Evolutionary conservation across 2,329 filamentous ascomycete genomes (phyloP).

Genomic region (Cyclaneusma minus): DNA sequence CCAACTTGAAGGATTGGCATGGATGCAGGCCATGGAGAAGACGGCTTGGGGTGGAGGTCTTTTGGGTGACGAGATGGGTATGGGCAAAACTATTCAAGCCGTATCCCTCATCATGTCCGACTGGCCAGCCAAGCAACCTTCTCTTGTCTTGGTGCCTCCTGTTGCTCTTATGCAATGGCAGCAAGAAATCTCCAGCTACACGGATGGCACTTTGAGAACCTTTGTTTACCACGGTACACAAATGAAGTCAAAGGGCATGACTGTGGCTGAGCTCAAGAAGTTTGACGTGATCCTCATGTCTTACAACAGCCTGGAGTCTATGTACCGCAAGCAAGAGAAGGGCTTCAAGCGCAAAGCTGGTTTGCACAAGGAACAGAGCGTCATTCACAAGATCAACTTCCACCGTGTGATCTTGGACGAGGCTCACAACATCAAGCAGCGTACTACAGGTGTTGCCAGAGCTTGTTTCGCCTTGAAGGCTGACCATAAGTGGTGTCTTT

Average conservation of each 20-base stretch:
- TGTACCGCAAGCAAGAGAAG: slow-evolving; percentile 83
- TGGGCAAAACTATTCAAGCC: slow-evolving; percentile 96
- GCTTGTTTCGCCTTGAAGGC: slow-evolving; percentile 86
- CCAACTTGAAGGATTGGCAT: slow-evolving; percentile 82
- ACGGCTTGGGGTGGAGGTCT: slow-evolving; percentile 76
- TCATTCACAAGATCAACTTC: slow-evolving; percentile 74
- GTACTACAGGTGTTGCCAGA: slow-evolving; percentile 81
- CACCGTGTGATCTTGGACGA: slow-evolving; percentile 91
- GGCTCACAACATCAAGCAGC: slow-evolving; percentile 83
- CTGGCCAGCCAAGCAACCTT: slow-evolving; percentile 68
- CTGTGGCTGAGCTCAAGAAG: slow-evolving; percentile 57
- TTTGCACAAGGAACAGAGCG: slow-evolving; percentile 61
- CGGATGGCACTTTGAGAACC: slow-evolving; percentile 77
- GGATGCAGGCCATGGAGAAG: slow-evolving; percentile 87
- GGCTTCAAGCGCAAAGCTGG: slow-evolving; percentile 73
- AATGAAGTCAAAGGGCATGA: slow-evolving; percentile 63
- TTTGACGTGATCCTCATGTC: slow-evolving; percentile 96
- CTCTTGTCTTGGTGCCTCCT: slow-evolving; percentile 78
- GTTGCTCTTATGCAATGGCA: slow-evolving; percentile 96
- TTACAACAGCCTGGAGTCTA: slow-evolving; percentile 81
- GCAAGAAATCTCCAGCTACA: slow-evolving; percentile 65
- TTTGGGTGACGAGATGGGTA: slow-evolving; percentile 94
- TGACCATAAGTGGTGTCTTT: slow-evolving; percentile 88
- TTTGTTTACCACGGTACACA: slow-evolving; percentile 85
- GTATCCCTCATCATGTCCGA: slow-evolving; percentile 98